Evolutionary conservation across 306 rosid genomes (phyloP).

Genomic region (Vigna mungo): DNA sequence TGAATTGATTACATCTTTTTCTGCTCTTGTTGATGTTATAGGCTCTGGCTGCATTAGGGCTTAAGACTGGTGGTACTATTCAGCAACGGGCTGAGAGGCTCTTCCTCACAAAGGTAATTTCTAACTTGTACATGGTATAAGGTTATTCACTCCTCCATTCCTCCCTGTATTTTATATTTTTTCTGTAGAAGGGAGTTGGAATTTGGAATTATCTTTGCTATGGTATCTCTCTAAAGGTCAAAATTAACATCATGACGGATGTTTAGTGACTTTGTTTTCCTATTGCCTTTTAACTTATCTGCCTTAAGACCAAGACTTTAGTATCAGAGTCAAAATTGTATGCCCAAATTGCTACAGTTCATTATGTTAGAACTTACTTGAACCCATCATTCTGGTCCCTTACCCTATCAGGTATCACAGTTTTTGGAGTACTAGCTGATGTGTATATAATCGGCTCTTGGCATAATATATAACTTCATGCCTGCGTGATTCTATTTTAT

Average conservation of each 20-base stretch:
- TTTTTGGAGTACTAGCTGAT: slow-evolving; percentile 8
- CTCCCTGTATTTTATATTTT: background rate
- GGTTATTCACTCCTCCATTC: background rate
- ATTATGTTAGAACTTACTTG: slow-evolving; percentile 12
- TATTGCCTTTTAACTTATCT: slow-evolving; percentile 6
- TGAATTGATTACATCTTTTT: slow-evolving; percentile 19
- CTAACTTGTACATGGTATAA: background rate
- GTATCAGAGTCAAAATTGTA: slow-evolving; percentile 13
- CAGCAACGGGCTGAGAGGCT: slow-evolving; percentile 99
- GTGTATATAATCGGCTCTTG: background rate
- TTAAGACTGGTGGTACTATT: slow-evolving; percentile 89
- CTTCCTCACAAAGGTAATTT: slow-evolving; percentile 86
- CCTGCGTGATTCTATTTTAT: slow-evolving; percentile 21
- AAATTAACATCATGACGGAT: slow-evolving; percentile 10
- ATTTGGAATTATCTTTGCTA: background rate
- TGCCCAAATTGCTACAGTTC: background rate
- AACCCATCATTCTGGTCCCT: background rate
- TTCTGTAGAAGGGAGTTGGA: background rate
- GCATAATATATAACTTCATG: slow-evolving; percentile 5
- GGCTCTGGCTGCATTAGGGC: slow-evolving; percentile 85
- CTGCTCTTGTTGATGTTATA: slow-evolving; percentile 41
- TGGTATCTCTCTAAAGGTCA: background rate
- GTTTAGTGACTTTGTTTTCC: background rate
- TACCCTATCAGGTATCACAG: background rate
- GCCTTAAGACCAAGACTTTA: background rate